Evolutionary conservation across 192 early-diverging fungal species (phyloP).

Genomic region (Entomortierella parvispora): DNA sequence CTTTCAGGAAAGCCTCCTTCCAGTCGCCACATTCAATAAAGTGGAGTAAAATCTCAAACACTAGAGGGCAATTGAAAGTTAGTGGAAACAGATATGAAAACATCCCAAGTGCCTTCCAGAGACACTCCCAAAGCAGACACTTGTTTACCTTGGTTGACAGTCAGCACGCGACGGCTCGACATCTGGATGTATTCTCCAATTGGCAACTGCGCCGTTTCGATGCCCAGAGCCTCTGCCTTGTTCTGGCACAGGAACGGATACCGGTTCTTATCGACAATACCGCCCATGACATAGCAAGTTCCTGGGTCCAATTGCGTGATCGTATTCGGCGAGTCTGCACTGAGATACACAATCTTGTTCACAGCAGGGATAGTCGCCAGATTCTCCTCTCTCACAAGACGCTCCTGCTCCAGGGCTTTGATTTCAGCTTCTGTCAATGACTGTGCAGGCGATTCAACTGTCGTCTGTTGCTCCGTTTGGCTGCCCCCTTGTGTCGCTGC

Average conservation of each 20-base stretch:
- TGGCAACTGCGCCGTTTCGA: constrained; percentile 82
- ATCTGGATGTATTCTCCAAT: constrained; percentile 88
- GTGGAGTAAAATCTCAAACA: constrained; percentile 89
- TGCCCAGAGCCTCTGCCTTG: constrained; percentile 79
- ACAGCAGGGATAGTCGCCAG: constrained; percentile 55
- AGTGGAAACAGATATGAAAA: neutral
- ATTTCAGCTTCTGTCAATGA: constrained; percentile 4
- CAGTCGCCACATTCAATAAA: constrained; percentile 85
- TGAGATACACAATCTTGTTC: constrained; percentile 86
- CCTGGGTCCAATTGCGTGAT: constrained; percentile 73
- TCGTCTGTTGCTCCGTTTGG: neutral
- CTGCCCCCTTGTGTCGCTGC: too few relatives aligned
- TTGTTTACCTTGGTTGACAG: constrained; percentile 87
- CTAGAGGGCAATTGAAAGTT: constrained; percentile 47
- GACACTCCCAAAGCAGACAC: neutral
- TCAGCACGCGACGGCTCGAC: constrained; percentile 84
- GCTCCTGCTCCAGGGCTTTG: constrained; percentile 27
- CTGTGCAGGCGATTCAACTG: neutral
- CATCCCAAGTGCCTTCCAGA: neutral
- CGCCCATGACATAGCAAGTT: constrained; percentile 91
- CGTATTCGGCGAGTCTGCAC: constrained; percentile 86
- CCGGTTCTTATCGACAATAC: constrained; percentile 95
- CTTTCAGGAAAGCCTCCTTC: constrained; percentile 86
- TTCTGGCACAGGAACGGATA: constrained; percentile 74
- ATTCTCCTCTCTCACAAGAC: constrained; percentile 32